These are phyloP conservation scores for Sphaerosporella brunnea DNA, from an alignment of 495 filamentous ascomycete species.

Conservation along the genomic window DNA sequence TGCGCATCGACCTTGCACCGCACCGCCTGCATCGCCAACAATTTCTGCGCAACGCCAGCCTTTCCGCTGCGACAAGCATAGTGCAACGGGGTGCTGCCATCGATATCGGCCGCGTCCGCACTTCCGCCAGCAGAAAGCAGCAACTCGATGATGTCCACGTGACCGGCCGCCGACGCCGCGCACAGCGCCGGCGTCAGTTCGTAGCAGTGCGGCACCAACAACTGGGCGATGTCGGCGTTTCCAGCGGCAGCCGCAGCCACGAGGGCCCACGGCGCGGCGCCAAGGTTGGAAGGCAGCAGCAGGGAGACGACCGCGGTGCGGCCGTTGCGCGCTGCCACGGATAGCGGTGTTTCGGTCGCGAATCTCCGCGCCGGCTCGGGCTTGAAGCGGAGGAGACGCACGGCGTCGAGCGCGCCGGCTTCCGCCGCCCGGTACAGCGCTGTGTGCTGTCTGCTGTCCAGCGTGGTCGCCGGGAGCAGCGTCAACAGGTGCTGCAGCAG, in stretches of 20 bases:
- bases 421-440: neutral
- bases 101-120: neutral
- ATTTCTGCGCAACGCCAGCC: neutral
- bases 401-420: neutral
- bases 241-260: neutral
- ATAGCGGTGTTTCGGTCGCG: neutral
- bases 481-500: neutral
- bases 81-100: neutral
- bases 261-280: neutral
- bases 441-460: neutral
- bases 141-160: neutral
- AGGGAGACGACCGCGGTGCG: neutral
- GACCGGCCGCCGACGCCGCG: neutral
- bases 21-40: neutral
- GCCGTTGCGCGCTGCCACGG: neutral
- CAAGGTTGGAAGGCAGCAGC: neutral
- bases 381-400: neutral
- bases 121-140: neutral
- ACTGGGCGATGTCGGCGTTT: neutral
- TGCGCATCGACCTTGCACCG: conserved; percentile 1
- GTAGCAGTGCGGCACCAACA: neutral
- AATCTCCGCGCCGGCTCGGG: neutral
- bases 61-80: neutral
- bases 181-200: neutral
- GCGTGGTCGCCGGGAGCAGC: neutral